A percentile compares a stretch with the other conserved stretches of the same genome.
These are phyloP conservation scores for Sphaerosporella brunnea DNA, from an alignment of 495 filamentous ascomycete genomes.

Conservation along the genomic window DNA sequence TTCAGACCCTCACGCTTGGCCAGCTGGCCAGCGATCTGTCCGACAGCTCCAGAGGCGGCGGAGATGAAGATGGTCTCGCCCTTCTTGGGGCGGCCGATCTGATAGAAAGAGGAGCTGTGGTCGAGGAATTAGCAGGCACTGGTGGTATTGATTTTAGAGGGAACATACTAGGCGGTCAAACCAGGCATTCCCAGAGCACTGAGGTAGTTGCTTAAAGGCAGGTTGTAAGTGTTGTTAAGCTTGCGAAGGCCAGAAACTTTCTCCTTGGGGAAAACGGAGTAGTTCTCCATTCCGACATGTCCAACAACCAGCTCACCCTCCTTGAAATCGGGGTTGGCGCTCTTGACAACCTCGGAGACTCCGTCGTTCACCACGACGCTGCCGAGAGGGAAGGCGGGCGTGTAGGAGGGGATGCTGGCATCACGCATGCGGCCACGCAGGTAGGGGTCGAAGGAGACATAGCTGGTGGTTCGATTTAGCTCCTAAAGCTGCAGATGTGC, in stretches of 20 bases:
- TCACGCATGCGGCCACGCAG: slow-evolving; percentile 51
- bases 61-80: slow-evolving; percentile 80
- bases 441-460: slow-evolving; percentile 65
- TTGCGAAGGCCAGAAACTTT: slow-evolving; percentile 26
- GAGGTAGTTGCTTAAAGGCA: slow-evolving; percentile 46
- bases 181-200: slow-evolving; percentile 79
- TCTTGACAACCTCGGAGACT: slow-evolving; percentile 49
- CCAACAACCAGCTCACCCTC: slow-evolving; percentile 52
- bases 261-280: slow-evolving; percentile 29
- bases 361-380: slow-evolving; percentile 39
- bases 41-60: slow-evolving; percentile 67
- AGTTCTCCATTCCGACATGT: slow-evolving; percentile 43
- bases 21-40: slow-evolving; percentile 66
- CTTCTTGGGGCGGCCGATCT: slow-evolving; percentile 69
- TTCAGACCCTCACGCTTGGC: slow-evolving; percentile 73
- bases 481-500: too few species aligned
- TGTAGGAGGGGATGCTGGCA: slow-evolving; percentile 41
- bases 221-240: slow-evolving; percentile 42
- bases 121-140: neutral
- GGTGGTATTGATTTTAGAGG: neutral
- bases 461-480: too few species aligned
- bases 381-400: slow-evolving; percentile 37
- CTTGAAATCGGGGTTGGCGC: slow-evolving; percentile 40
- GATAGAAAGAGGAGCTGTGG: slow-evolving; percentile 45
- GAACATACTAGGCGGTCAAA: slow-evolving; percentile 48